Conservation (phyloP, 495 filamentous ascomycete species). For the Clavariopsis aquatica region DNA sequence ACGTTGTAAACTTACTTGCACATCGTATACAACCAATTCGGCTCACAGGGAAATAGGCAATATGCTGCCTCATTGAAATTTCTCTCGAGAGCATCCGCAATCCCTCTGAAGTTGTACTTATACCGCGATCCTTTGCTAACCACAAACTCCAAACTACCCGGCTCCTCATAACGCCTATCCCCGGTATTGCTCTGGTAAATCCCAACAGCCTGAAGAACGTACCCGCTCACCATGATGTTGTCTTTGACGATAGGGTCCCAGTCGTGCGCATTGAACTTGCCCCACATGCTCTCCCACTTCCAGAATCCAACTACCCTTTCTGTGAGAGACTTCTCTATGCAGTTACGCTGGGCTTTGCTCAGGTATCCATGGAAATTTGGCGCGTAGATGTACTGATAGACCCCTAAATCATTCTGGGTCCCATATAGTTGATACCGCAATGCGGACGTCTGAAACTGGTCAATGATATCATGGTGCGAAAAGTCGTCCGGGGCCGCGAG, state of each 20-base stretch:
- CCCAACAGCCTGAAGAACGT: conserved; percentile 14
- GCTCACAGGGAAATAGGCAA: conserved; percentile 29
- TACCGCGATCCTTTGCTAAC: conserved; percentile 12
- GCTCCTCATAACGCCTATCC: conserved; percentile 23
- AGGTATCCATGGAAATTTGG: conserved; percentile 34
- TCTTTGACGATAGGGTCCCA: conserved; percentile 26
- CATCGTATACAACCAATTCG: conserved; percentile 28
- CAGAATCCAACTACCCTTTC: conserved; percentile 24
- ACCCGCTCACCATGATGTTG: conserved; percentile 33
- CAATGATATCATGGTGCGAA: conserved; percentile 23
- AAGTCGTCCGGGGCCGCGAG: conserved; percentile 23
- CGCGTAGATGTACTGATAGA: conserved; percentile 27
- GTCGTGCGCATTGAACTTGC: conserved; percentile 21
- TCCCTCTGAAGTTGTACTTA: conserved; percentile 16
- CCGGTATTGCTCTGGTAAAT: conserved; percentile 28
- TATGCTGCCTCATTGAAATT: conserved; percentile 22
- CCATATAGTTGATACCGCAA: conserved; percentile 28
- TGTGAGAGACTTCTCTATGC: conserved; percentile 27
- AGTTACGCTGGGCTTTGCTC: conserved; percentile 10
- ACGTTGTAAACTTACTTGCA: conserved; percentile 19
- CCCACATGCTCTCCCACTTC: conserved; percentile 32
- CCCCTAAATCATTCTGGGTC: conserved; percentile 13
- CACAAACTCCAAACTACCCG: conserved; percentile 17
- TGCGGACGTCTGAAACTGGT: conserved; percentile 32
- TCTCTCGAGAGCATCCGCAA: conserved; percentile 16